phyloP scores from a whole-genome alignment of 495 filamentous ascomycete species.

The Aspergillus biplanus region DNA sequence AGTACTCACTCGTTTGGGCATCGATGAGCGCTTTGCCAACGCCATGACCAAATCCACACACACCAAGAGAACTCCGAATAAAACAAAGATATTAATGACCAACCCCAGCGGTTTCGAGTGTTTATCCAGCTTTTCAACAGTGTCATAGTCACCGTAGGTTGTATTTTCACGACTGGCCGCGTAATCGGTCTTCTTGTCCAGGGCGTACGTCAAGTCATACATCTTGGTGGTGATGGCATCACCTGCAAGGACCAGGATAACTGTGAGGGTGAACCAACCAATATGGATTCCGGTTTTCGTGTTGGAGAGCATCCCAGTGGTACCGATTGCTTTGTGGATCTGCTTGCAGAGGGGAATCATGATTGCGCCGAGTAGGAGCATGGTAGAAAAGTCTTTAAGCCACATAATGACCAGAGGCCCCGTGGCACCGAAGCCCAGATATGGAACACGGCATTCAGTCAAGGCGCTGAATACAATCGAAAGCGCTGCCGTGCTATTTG shows the following conservation, averaged over 20 bases:
- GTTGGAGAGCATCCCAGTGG: not conserved
- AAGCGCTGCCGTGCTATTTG: not conserved
- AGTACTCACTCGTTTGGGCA: not conserved
- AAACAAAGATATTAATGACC: not conserved
- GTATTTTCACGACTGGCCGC: not conserved
- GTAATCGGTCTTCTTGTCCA: not conserved
- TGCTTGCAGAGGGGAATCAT: conserved; percentile 2
- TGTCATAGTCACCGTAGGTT: not conserved
- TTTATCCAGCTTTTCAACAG: not conserved
- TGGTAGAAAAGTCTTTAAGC: not conserved
- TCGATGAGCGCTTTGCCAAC: not conserved
- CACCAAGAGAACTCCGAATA: not conserved
- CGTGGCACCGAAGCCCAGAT: not conserved
- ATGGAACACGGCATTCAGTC: not conserved
- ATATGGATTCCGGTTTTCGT: not conserved
- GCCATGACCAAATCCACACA: not conserved
- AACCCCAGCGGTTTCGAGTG: not conserved
- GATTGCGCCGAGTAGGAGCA: not conserved
- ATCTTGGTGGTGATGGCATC: not conserved
- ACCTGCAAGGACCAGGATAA: not conserved
- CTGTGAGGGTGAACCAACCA: not conserved
- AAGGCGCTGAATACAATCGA: not conserved
- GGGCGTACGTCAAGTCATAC: not conserved
- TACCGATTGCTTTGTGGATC: not conserved
- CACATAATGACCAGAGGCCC: not conserved